These are phyloP conservation scores for Clarireedia homoeocarpa DNA, from an alignment of 2,329 filamentous ascomycete genomes.

Conservation along the genomic window DNA sequence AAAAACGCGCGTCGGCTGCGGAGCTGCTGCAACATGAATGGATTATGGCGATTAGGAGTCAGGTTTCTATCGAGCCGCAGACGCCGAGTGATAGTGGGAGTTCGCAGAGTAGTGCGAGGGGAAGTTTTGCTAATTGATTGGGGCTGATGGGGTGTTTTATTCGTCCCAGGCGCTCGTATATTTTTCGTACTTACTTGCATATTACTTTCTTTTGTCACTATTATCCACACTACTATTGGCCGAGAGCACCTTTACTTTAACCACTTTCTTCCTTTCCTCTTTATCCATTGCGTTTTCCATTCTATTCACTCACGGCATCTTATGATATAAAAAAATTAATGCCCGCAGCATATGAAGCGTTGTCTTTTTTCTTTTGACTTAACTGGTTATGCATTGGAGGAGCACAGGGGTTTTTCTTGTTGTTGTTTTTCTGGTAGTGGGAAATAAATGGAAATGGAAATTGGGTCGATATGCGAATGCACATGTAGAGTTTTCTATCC, in stretches of 20 bases:
- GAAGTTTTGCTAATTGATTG: constrained; percentile 13
- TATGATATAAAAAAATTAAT: not conserved
- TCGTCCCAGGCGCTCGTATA: not conserved
- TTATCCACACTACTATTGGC: not conserved
- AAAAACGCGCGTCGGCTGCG: constrained; percentile 69
- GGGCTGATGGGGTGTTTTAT: not conserved
- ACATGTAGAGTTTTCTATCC: not conserved
- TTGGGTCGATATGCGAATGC: not conserved
- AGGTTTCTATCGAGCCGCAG: constrained; percentile 52
- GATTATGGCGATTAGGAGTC: constrained; percentile 60
- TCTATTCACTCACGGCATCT: not conserved
- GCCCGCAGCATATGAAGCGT: not conserved
- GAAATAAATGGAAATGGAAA: not conserved
- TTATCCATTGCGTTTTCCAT: not conserved
- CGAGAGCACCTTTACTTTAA: not conserved
- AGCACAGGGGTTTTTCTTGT: not conserved
- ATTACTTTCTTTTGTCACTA: not conserved
- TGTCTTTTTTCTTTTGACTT: not conserved
- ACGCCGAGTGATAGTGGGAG: constrained; percentile 48
- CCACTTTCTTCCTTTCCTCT: not conserved
- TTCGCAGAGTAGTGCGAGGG: constrained; percentile 18
- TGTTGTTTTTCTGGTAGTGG: not conserved
- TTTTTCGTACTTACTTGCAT: not conserved
- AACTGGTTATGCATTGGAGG: not conserved
- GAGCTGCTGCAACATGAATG: constrained; percentile 93